Evolutionary conservation across 768 basidiomycete species (phyloP).

Genomic region (Calvatia gigantea): DNA sequence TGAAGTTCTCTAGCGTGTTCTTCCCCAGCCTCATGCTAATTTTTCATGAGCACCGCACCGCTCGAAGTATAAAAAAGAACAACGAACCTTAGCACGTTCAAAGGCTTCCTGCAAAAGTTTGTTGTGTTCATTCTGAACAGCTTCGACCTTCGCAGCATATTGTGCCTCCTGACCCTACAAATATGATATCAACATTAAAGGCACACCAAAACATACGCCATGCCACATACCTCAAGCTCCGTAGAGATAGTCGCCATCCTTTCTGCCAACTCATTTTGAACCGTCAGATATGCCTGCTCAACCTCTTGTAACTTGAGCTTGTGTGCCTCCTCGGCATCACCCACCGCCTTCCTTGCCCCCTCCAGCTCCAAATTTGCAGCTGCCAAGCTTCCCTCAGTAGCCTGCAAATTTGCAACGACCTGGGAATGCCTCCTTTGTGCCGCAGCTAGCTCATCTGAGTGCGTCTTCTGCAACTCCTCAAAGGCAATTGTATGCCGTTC

Average conservation of each 20-base stretch:
- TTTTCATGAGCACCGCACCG: not conserved
- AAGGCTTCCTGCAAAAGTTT: conserved; percentile 65
- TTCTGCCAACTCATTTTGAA: conserved; percentile 48
- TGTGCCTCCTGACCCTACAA: conserved; percentile 63
- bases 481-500: conserved; percentile 42
- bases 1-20: conserved; percentile 70
- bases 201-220: not conserved
- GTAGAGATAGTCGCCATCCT: conserved; percentile 51
- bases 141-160: conserved; percentile 64
- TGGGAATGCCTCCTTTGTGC: conserved; percentile 41
- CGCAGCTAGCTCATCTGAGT: conserved; percentile 43
- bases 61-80: not conserved
- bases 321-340: conserved; percentile 45
- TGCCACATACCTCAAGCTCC: conserved; percentile 66
- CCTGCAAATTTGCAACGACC: conserved; percentile 39
- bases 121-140: conserved; percentile 62
- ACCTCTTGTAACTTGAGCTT: conserved; percentile 47
- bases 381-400: conserved; percentile 44
- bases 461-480: conserved; percentile 37
- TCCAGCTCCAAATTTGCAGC: conserved; percentile 44
- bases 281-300: conserved; percentile 44
- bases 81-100: conserved; percentile 69
- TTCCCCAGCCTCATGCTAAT: conserved; percentile 69
- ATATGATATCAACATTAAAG: conserved; percentile 9
- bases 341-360: conserved; percentile 39